Base-by-base conservation (phyloP, 768 basidiomycete genomes). In the Filobasidium floriforme region DNA sequence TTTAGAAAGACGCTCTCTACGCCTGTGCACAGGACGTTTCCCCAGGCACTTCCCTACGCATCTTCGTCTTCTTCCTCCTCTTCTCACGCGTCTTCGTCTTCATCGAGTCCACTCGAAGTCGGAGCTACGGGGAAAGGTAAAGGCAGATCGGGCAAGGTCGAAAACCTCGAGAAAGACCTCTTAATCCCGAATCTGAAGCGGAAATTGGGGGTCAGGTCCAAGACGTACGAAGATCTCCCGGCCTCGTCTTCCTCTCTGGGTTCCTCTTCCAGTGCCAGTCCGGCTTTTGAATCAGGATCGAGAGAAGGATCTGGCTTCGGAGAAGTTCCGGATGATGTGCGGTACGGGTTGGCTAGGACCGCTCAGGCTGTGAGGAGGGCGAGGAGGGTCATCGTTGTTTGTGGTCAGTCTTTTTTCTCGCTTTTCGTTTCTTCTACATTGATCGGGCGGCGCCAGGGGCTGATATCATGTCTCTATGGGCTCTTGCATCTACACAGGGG, bases 351-450 rank as follows among this genome's bases (percentile, higher is more conserved):
- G 22, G 60, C 63, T 10, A 60, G 67, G 18, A 63, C 64, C 28
- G 67, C 63, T 28, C 54, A 65, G 24, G 63, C 63, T 9, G 60
- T 68, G 10, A 44, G 67, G 26, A n/a, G 59, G n/a, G 67, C 67
- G 2, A 60, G 60, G 26, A 64, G 63, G 63, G 63, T 68, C 32
- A 61, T 68, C 41, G 60, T 68, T 12, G 64, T 68, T 24, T 60
- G 44, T 32, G 62, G 62, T 63, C 26, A 63, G 62, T 32, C 24
- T 5, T 3, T 3, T 37, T 37, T 9, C 32, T 9, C 32, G 3
- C 46, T 14, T 49, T 49, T 22, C 15, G 3, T 5, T 49, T 18
- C 46, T 49, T 49, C 14, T 49, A 22, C 43, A 19, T 19, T 10
- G 43, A 44, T 19, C 19, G 43, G 10, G 19, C 10, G 10, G 10